Base-by-base conservation (phyloP, 2,329 filamentous ascomycete species). In the Trichoderma semiorbis region DNA sequence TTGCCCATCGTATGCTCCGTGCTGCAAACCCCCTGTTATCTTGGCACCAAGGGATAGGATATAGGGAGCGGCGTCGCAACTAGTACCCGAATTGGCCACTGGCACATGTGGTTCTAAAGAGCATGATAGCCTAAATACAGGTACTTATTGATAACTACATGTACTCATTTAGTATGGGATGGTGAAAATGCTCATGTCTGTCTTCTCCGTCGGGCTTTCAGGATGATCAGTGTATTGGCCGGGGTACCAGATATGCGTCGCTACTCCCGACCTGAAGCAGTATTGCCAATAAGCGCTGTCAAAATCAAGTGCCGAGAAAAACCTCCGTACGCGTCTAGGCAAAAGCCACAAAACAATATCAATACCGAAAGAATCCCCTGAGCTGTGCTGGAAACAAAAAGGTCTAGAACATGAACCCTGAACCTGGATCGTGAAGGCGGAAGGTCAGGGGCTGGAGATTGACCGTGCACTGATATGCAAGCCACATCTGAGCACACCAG, bases 111-210 rank as follows among this genome's bases (percentile, higher is more conserved):
- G 18, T n/a, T n/a, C 39, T 43, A 43, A 0, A 43, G 39, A n/a
- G 16, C 1, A 18, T 18, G 3, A 7, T 16, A 39, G 36, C 7
- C 36, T 39, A 18, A 4, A 43, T 43, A 43, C 3, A 18, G 2
- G n/a, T 43, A 43, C 3, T 43, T 1, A 18, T 1, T 43, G 3
- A 43, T n/a, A 43, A 43, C 16, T 43, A 3, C 18, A n/a, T n/a
- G 7, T 18, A n/a, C 0, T 43, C 0, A n/a, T 0, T n/a, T n/a
- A 7, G 0, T n/a, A 43, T 43, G 0, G 0, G 7, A n/a, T 43
- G 16, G 39, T 1, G 39, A n/a, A 43, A 43, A 43, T 43, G 18
- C 39, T 43, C 39, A 43, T 2, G 7, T n/a, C 39, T n/a, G 18
- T n/a, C 7, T 1, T 43, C 39, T 43, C 0, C 1, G 39, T 43